Percentiles rank a stretch among this genome's conserved stretches.
phyloP scores from a whole-genome alignment of 2,329 filamentous ascomycete species.

The Ophiostoma perfectum region DNA sequence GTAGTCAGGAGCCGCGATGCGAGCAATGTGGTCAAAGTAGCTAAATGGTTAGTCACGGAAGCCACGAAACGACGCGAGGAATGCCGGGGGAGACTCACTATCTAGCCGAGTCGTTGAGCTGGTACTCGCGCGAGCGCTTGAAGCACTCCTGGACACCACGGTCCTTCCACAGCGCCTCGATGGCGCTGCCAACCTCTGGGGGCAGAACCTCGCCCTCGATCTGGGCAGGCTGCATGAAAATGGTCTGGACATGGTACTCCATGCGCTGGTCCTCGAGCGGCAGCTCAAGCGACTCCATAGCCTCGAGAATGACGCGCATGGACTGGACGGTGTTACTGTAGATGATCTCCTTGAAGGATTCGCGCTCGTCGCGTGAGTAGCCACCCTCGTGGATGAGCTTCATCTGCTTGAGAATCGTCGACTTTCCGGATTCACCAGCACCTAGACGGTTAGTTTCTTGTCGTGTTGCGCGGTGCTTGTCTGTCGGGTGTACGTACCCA shows the following conservation, averaged over 20 bases:
- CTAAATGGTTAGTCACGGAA: too few relatives aligned
- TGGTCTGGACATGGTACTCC: constrained; percentile 96
- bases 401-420: constrained; percentile 93
- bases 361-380: constrained; percentile 83
- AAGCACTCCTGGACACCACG: constrained; percentile 91
- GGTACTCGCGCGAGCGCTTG: constrained; percentile 91
- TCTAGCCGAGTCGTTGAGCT: constrained; percentile 92
- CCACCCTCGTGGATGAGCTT: constrained; percentile 99
- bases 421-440: constrained; percentile 97
- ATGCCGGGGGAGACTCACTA: constrained; percentile 51
- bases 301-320: constrained; percentile 64
- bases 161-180: constrained; percentile 89
- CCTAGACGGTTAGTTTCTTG: constrained; percentile 38
- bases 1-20: constrained; percentile 86
- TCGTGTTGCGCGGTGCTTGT: too few relatives aligned
- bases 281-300: constrained; percentile 65
- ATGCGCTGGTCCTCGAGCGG: constrained; percentile 86
- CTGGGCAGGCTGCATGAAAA: constrained; percentile 97
- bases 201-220: constrained; percentile 92
- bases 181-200: constrained; percentile 89
- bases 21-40: constrained; percentile 93
- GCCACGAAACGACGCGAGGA: background rate
- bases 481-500: constrained; percentile 59
- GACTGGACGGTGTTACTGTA: constrained; percentile 66
- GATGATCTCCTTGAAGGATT: constrained; percentile 66